Conservation (phyloP, 352 stramenopile species). For the Pythium aristosporum region DNA sequence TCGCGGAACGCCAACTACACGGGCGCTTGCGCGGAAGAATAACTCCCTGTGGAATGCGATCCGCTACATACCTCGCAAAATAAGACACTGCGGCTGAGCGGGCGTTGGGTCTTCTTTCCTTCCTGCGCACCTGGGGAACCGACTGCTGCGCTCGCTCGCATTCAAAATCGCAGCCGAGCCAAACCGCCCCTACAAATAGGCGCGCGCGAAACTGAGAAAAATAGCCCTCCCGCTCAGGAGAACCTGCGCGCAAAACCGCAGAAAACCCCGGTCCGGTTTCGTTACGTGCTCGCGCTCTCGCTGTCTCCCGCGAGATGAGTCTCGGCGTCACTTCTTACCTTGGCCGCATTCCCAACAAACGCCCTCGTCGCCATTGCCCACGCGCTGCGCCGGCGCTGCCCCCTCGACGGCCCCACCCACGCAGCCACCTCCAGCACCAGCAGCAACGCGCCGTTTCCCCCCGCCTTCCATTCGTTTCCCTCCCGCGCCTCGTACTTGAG, state of each 20-base stretch:
- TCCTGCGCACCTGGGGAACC: neutral
- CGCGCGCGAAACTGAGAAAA: conserved; percentile 5
- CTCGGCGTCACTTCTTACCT: conserved; percentile 10
- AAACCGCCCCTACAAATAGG: conserved; percentile 28
- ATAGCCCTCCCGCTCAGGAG: conserved; percentile 9
- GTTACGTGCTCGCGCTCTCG: neutral
- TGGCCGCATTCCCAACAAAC: conserved; percentile 5
- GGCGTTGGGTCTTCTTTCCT: neutral
- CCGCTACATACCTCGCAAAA: conserved; percentile 5
- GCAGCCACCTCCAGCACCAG: too few species aligned
- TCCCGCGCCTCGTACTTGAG: neutral
- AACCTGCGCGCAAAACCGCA: conserved; percentile 24
- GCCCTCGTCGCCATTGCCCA: neutral
- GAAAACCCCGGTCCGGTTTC: conserved; percentile 3
- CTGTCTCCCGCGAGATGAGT: neutral
- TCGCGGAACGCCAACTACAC: conserved; percentile 21
- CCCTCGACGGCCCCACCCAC: neutral
- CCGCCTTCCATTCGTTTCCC: too few species aligned
- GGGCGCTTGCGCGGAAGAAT: conserved; percentile 2
- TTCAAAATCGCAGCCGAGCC: conserved; percentile 28
- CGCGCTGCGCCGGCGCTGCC: too few species aligned
- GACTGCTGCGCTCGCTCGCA: conserved; percentile 16
- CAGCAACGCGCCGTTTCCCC: too few species aligned
- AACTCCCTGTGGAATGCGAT: conserved; percentile 19
- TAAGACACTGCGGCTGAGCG: neutral